Conservation (phyloP, 2,329 filamentous ascomycete species). For the Triangularia setosa region DNA sequence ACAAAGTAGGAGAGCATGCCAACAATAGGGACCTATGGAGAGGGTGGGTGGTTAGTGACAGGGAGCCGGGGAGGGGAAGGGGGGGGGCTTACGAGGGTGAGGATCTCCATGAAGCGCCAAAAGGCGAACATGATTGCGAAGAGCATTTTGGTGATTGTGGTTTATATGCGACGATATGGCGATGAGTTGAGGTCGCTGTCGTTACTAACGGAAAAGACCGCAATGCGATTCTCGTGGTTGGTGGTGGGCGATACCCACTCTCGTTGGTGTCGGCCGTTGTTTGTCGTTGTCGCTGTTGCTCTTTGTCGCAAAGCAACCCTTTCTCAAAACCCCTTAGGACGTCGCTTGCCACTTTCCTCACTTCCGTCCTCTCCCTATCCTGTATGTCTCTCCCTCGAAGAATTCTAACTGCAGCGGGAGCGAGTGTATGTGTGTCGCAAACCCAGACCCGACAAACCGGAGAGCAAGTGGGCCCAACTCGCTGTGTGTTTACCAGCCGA, state of each 20-base stretch:
- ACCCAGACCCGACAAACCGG: neutral
- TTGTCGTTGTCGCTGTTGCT: neutral
- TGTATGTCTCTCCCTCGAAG: neutral
- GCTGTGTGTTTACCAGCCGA: neutral
- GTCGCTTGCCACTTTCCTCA: no score
- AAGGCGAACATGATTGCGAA: slow-evolving; percentile 61
- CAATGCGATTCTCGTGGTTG: neutral
- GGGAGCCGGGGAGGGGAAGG: neutral
- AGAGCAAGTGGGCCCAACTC: neutral
- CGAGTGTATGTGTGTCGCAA: neutral
- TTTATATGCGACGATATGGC: neutral
- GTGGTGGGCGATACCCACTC: neutral
- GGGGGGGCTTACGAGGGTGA: slow-evolving; percentile 52
- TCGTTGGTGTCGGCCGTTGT: no score
- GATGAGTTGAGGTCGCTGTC: neutral
- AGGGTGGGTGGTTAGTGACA: slow-evolving; percentile 2
- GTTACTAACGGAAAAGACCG: neutral
- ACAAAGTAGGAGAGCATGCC: slow-evolving; percentile 67
- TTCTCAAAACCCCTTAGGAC: no score
- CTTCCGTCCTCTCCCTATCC: no score
- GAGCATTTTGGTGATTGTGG: slow-evolving; percentile 44
- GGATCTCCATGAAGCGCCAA: slow-evolving; percentile 59
- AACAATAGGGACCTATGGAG: slow-evolving; percentile 55
- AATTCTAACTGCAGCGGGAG: neutral
- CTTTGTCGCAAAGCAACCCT: no score